A percentile compares a stretch with the other conserved stretches of the same genome.
These are phyloP conservation scores for Ophiostoma ulmi DNA, from an alignment of 2,329 filamentous ascomycete genomes.

Conservation along the genomic window DNA sequence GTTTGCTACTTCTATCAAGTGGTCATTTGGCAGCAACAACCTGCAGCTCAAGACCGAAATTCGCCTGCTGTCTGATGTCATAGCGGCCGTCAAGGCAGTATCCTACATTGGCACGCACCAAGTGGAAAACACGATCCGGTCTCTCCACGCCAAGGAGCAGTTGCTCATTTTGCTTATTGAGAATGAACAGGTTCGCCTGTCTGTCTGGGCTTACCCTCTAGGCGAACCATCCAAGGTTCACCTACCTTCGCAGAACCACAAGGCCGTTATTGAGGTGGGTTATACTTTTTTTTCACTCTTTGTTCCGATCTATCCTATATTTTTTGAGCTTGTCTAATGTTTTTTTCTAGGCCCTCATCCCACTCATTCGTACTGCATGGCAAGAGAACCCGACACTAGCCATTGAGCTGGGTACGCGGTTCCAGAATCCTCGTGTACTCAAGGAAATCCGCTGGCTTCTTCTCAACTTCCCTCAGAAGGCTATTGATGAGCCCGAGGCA, in stretches of 20 bases:
- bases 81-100: constrained; percentile 59
- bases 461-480: constrained; percentile 77
- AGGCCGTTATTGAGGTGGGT: constrained; percentile 33
- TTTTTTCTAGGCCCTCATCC: constrained; percentile 41
- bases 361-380: constrained; percentile 79
- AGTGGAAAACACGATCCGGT: constrained; percentile 54
- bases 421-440: constrained; percentile 66
- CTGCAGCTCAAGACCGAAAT: constrained; percentile 92
- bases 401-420: constrained; percentile 76
- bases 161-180: constrained; percentile 75
- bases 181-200: constrained; percentile 76
- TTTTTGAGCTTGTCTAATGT: background rate
- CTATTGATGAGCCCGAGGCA: constrained; percentile 73
- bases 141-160: constrained; percentile 72
- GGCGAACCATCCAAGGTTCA: constrained; percentile 49
- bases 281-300: background rate
- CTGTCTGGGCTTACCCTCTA: constrained; percentile 85
- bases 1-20: constrained; percentile 78
- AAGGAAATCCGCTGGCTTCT: constrained; percentile 75
- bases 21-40: constrained; percentile 93
- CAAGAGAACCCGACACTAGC: constrained; percentile 76
- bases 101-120: constrained; percentile 51
- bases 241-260: constrained; percentile 39
- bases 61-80: constrained; percentile 71
- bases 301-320: background rate